Evolutionary conservation across 495 filamentous ascomycete species (phyloP).

Genomic region (Aspergillus mulundensis): DNA sequence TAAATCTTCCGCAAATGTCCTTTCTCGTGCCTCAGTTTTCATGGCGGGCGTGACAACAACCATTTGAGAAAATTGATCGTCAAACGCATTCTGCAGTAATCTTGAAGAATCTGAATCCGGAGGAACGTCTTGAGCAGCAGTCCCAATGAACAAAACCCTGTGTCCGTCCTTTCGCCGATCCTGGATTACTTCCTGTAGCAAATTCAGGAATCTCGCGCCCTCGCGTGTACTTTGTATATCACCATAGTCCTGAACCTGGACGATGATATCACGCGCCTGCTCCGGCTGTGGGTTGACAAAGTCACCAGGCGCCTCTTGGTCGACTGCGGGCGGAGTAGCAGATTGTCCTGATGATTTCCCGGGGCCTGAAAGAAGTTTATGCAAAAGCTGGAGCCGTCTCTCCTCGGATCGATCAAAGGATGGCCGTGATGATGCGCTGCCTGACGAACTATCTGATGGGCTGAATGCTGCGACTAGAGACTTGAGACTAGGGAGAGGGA

Average conservation of each 20-base stretch:
- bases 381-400: slow-evolving; percentile 34
- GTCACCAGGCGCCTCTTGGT: neutral
- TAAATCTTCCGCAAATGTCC: slow-evolving; percentile 39
- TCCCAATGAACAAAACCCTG: slow-evolving; percentile 73
- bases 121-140: slow-evolving; percentile 38
- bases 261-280: slow-evolving; percentile 49
- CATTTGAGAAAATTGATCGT: slow-evolving; percentile 45
- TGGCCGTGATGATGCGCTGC: slow-evolving; percentile 11
- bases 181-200: slow-evolving; percentile 67
- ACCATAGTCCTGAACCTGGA: slow-evolving; percentile 77
- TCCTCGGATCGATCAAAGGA: slow-evolving; percentile 22
- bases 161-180: slow-evolving; percentile 64
- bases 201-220: slow-evolving; percentile 58
- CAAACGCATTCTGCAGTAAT: slow-evolving; percentile 43
- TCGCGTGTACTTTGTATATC: slow-evolving; percentile 62
- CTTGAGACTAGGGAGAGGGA: slow-evolving; percentile 37
- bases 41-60: slow-evolving; percentile 49
- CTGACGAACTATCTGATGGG: slow-evolving; percentile 23
- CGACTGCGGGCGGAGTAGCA: neutral
- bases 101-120: slow-evolving; percentile 42
- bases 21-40: slow-evolving; percentile 30
- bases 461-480: slow-evolving; percentile 37
- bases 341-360: slow-evolving; percentile 11
- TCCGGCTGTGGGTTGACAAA: slow-evolving; percentile 16
- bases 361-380: slow-evolving; percentile 32